phyloP scores from a whole-genome alignment of 2,329 filamentous ascomycete species.

The Colletotrichum sp. region DNA sequence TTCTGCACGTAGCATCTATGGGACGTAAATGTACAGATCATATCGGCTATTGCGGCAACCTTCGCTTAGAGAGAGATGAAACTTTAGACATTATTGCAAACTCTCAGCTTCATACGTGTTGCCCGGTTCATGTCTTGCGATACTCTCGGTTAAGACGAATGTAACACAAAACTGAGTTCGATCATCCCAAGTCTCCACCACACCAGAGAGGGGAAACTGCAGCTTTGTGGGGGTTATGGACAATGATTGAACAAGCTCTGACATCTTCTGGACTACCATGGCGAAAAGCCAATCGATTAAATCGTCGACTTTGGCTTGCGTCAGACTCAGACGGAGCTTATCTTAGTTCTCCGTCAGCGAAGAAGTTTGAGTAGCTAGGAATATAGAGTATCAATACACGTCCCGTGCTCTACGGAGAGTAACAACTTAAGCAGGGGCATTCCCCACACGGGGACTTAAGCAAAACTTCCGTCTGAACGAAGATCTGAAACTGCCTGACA shows the following conservation, averaged over 20 bases:
- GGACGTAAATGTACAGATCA: neutral
- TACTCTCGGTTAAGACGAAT: neutral
- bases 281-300: neutral
- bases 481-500: neutral
- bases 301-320: neutral
- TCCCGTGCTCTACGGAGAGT: neutral
- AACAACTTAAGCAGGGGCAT: neutral
- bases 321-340: neutral
- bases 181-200: neutral
- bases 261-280: neutral
- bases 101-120: neutral
- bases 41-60: neutral
- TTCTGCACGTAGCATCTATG: neutral
- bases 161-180: neutral
- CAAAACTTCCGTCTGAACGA: neutral
- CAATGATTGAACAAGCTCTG: neutral
- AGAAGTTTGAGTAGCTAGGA: rapidly evolving
- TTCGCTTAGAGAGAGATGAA: neutral
- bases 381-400: neutral
- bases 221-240: neutral
- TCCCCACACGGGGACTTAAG: neutral
- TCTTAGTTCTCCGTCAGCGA: neutral
- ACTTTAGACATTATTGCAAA: neutral
- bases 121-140: neutral
- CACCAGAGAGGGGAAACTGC: neutral